Evolutionary conservation across 352 stramenopile genomes (phyloP), one percentile per base, ranked within the genome.

Genomic region (Globisporangium lucens): DNA sequence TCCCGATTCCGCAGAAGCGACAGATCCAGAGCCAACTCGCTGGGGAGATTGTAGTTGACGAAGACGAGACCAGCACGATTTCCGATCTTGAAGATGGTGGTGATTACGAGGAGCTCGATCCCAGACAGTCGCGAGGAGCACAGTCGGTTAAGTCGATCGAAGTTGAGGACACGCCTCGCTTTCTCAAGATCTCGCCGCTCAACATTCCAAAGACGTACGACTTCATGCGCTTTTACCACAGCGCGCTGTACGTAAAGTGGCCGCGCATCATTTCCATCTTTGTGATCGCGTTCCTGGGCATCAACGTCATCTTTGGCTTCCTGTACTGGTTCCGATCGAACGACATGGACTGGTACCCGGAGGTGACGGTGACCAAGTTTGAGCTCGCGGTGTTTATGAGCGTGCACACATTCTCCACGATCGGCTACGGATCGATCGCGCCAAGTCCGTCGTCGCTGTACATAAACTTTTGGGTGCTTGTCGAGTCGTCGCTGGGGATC

Each of bases 201-300:
- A 78, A 92, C 64, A 91, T 94, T 38, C 87, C 87, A 7, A 90
- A 90, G 63, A 90, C 84, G 17, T 93, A 89, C 65, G 83, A 82
- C 68, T 94, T 94, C 30, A 87, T 91, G 83, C 77, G 75, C 1
- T 69, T 94, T 24, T 94, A 94, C 68, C 83, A 92, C 66, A 89
- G 77, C 61, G 87, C 87, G 43, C 66, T 94, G 47, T 81, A 94
- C 70, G 72, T 85, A 20, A 70, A 80, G 15, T 94, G 87, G 87
- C 83, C 84, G 4, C 76, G 77, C 36, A 92, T 94, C 65, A 86
- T 83, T 53, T 29, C 86, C 22, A 74, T 89, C n/a, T 91, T 94
- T 56, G 73, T 94, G 49, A 55, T 92, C 33, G 77, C 70, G 0
- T 94, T 92, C 27, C 24, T 93, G 27, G 73, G 78, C 15, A 75